Evolutionary conservation across 208 protist species (phyloP), one percentile per base, ranked within the genome.

Genomic region (Borovskyia barvae): DNA sequence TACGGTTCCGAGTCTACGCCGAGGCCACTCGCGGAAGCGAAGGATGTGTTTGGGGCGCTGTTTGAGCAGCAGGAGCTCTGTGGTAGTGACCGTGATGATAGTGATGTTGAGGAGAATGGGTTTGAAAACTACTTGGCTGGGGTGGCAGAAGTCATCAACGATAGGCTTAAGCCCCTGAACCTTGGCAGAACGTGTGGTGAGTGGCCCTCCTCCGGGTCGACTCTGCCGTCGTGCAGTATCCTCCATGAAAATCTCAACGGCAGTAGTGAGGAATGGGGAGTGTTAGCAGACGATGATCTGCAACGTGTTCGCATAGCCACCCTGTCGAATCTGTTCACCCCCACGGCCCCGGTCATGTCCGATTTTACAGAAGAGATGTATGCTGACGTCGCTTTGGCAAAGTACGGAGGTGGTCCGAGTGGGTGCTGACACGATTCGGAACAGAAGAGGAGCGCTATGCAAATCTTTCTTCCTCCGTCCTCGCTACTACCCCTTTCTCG

Each of bases 1-100:
- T 80, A 80, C 51, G 75, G 70, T 9, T 19, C 64, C 5, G 63
- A 75, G 26, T 40, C 29, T 32, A 54, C 69, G 26, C 64, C 79
- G n/a, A 56, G 47, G 33, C 76, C 72, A 4, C 62, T 52, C 9
- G 49, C 28, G 17, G 26, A 39, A 22, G 60, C 63, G 58, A 72
- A 79, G 35, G 72, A 90, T 53, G 62, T 87, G 7, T 87, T 90
- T 41, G 53, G 67, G 2, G 58, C 66, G 0, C 63, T 85, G 26
- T 90, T 77, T 35, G 65, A 54, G 19, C 58, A 53, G 22, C 80
- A 90, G 49, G 83, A 90, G 65, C 40, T 33, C 29, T 79, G 60
- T 48, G 80, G 80, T 29, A 90, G 79, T 53, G 74, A 82, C 43
- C 76, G 80, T 1, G 76, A 82, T 30, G 46, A 64, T 40, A 53